Evolutionary conservation across 495 filamentous ascomycete genomes (phyloP), one percentile per base, ranked within the genome.

Genomic region (Evernia prunastri): DNA sequence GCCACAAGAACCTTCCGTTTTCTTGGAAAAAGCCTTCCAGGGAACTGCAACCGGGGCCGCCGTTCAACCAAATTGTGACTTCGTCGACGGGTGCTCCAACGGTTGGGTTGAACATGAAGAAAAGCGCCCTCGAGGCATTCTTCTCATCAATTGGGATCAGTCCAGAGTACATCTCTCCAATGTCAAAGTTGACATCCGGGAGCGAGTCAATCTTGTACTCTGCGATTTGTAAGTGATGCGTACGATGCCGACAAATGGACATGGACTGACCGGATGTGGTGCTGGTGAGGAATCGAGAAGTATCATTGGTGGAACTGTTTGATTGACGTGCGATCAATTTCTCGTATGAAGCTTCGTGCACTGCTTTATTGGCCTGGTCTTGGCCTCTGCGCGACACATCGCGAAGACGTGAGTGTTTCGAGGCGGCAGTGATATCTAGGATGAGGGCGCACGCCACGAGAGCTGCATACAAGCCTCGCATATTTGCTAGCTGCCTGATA

Each of bases 131-230:
- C 4, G 77, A 78, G 20, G 81, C 71, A 58, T 82, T 79, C 17
- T 74, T 70, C 65, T 83, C 80, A 54, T 84, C 76, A 67, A 92
- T 89, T 12, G 89, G 87, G 11, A 93, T 75, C 25, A 85, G 74
- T 5, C 89, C 89, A 29, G 89, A 87, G 71, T 91, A 92, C 7
- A 84, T 84, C 72, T 92, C 89, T 27, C 89, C 89, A 63, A 89
- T 75, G 62, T 91, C 85, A 60, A 88, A 91, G 60, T 83, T 74
- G 20, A 92, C 87, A 45, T 90, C 87, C 2, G 89, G 89, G 56
- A 91, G 81, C 1, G 66, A 83, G 60, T 89, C 79, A 40, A 91
- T 87, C 15, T 79, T 76, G 66, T 85, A 90, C 31, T 79, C 82
- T 86, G 51, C 31, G 10, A 49, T 25, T 13, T 0, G 56, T 64